These are phyloP conservation scores for Zygosaccharomyces kombuchaensis DNA, from an alignment of 805 yeast species.

Conservation along the genomic window DNA sequence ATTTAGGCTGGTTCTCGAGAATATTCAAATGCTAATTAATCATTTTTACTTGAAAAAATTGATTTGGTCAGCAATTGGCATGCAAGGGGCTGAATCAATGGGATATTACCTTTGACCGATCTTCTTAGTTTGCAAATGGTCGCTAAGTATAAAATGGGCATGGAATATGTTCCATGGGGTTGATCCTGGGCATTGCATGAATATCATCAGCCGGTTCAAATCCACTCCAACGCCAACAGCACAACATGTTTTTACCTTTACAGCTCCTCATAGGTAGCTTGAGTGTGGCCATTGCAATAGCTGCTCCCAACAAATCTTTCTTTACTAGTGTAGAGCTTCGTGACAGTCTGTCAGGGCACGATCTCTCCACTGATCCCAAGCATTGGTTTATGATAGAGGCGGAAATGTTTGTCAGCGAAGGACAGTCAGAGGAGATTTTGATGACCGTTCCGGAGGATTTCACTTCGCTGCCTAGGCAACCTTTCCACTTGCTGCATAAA, in stretches of 20 bases:
- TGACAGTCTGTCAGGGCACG: conserved; percentile 24
- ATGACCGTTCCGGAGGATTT: conserved; percentile 27
- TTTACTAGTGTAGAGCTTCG: conserved; percentile 22
- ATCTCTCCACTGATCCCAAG: conserved; percentile 23
- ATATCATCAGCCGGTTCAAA: neutral
- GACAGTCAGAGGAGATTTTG: conserved; percentile 17
- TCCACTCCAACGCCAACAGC: neutral
- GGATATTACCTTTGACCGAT: neutral
- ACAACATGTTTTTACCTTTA: conserved; percentile 1
- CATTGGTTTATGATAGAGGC: conserved; percentile 31
- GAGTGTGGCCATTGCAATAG: conserved; percentile 5
- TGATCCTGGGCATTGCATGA: neutral
- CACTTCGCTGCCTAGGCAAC: conserved; percentile 17
- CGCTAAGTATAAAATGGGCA: neutral
- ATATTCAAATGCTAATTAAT: neutral
- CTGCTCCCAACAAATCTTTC: conserved; percentile 14
- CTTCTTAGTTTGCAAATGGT: neutral
- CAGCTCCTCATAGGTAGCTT: conserved; percentile 7
- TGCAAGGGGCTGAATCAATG: neutral
- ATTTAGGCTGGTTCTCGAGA: conserved; percentile 1
- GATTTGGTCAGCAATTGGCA: neutral
- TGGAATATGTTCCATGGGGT: neutral
- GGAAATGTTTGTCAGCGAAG: conserved; percentile 23
- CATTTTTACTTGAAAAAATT: neutral
- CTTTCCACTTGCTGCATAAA: conserved; percentile 19